Base-by-base conservation (phyloP, 2,329 filamentous ascomycete species). In the Aureobasidium sp. region DNA sequence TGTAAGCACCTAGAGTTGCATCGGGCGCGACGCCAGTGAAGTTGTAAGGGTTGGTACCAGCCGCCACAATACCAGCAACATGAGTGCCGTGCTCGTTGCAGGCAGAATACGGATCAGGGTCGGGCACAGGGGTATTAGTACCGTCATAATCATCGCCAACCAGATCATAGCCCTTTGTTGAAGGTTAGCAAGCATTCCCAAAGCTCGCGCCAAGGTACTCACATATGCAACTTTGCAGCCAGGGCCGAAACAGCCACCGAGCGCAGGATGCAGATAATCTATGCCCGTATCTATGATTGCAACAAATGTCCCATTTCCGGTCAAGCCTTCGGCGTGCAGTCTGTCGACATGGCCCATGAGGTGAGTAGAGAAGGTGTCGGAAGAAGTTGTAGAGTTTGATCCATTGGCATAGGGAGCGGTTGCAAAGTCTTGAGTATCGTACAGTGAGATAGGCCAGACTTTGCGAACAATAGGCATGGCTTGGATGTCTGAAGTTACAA, bases 201-300 rank as follows among this genome's bases (percentile, higher is more conserved):
- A 36, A 37, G 5, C n/a, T 47, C 3, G 17, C 5, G 3, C 42
- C 15, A 15, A 12, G 31, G 29, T 4, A 57, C 53, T 29, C 11
- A 57, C 53, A 63, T 79, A 81, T 3, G 78, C 76, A 20, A 88
- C 82, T 44, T 86, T 75, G 66, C 80, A 87, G 14, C 79, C 82
- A 1, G 76, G 68, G 1, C 85, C 86, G 68, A 87, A 87, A 68
- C 85, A 85, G 51, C 84, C 84, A 39, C 86, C 86, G 0, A 88
- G 79, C 31, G 83, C 82, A 1, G 84, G 82, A 67, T 88, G 85
- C 0, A 74, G 78, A 68, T 87, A 87, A 69, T 88, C 85, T 52
- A 86, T 71, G 12, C 76, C 76, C 22, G 70, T 73, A 63, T 79
- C 75, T 48, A 80, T 70, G 34, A 80, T 69, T 5, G 71, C 78